A percentile compares a stretch with the other conserved stretches of the same genome.
Evolutionary conservation across 495 filamentous ascomycete species (phyloP).

Genomic region (Halenospora varia): DNA sequence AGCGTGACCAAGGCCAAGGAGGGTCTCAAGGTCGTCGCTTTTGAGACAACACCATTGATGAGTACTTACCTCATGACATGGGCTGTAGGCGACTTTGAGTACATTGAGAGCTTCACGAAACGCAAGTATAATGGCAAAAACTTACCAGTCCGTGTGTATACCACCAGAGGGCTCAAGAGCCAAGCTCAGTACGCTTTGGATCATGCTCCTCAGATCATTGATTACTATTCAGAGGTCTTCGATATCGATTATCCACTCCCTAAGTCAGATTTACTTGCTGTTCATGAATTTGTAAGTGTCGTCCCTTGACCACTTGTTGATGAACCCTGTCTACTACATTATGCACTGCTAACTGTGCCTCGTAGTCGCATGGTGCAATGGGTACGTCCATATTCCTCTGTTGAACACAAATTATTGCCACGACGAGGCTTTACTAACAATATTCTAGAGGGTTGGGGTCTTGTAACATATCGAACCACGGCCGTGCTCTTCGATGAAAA

Average conservation of each 20-base stretch:
- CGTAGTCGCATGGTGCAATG: conserved; percentile 66
- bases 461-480: conserved; percentile 93
- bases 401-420: conserved; percentile 19
- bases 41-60: conserved; percentile 88
- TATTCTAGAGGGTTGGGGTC: conserved; percentile 72
- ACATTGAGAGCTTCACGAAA: conserved; percentile 83
- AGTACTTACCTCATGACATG: conserved; percentile 96
- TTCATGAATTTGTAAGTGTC: conserved; percentile 77
- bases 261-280: conserved; percentile 90
- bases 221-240: conserved; percentile 94
- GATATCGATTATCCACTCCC: conserved; percentile 93
- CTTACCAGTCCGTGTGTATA: conserved; percentile 93
- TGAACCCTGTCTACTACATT: neutral
- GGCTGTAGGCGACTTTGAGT: conserved; percentile 96
- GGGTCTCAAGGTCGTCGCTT: conserved; percentile 73
- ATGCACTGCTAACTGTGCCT: conserved; percentile 28
- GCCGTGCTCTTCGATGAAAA: conserved; percentile 91
- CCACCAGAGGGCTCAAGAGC: conserved; percentile 82
- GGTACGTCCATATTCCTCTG: conserved; percentile 30
- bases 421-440: conserved; percentile 28
- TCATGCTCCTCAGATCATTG: conserved; percentile 82
- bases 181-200: conserved; percentile 83
- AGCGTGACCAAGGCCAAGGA: conserved; percentile 52
- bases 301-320: neutral
- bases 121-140: conserved; percentile 84